Conservation (phyloP, 2,329 filamentous ascomycete species). For the Alternaria dauci region DNA sequence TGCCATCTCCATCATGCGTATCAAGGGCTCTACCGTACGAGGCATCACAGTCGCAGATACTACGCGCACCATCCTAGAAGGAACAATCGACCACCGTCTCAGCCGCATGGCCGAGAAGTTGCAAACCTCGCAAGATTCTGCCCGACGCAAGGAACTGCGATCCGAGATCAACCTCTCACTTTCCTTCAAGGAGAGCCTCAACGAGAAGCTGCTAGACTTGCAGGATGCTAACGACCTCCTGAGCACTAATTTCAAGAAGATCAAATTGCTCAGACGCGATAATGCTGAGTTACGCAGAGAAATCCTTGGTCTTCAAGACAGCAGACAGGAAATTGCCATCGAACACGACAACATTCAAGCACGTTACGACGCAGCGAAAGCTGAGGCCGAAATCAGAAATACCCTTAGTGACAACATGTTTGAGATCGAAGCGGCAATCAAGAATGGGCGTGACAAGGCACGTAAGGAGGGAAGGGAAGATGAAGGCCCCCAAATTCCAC, state of each 20-base stretch:
- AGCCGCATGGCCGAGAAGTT: constrained; percentile 51
- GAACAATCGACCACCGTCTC: constrained; percentile 58
- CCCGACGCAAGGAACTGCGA: constrained; percentile 51
- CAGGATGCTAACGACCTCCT: constrained; percentile 63
- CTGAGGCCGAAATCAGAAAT: constrained; percentile 35
- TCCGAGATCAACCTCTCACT: constrained; percentile 59
- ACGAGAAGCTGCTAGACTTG: constrained; percentile 60
- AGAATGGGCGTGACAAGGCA: constrained; percentile 45
- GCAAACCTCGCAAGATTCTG: constrained; percentile 51
- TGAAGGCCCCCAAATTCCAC: constrained; percentile 44
- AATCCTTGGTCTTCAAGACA: constrained; percentile 58
- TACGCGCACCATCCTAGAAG: constrained; percentile 60
- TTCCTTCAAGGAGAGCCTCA: constrained; percentile 58
- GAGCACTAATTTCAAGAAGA: constrained; percentile 55
- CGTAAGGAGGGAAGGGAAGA: constrained; percentile 38
- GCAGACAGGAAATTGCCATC: constrained; percentile 60
- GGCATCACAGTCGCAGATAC: constrained; percentile 62
- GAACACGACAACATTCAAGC: constrained; percentile 59
- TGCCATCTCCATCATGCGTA: constrained; percentile 48
- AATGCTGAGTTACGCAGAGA: constrained; percentile 57
- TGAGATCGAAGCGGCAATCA: constrained; percentile 50
- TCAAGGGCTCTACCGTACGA: constrained; percentile 47
- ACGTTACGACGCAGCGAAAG: constrained; percentile 38
- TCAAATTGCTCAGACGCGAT: constrained; percentile 56
- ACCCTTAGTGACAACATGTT: constrained; percentile 43